phyloP scores from a whole-genome alignment of 164 flowering plant genomes.

The Magnolia kwangsiensis region DNA sequence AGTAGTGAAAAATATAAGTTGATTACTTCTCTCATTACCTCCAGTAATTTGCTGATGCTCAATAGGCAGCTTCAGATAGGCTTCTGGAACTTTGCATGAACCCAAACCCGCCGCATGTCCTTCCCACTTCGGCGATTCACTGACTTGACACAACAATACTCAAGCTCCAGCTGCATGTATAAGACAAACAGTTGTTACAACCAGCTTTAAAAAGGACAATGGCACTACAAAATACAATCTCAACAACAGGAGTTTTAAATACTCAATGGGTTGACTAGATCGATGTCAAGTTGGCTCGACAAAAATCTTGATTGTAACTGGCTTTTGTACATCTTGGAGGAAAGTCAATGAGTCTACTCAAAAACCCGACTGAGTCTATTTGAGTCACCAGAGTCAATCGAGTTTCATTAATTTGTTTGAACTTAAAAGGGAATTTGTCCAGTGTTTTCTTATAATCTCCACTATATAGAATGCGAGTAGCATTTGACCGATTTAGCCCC shows the following conservation, averaged over 20 bases:
- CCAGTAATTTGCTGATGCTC: background rate
- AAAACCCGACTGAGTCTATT: too few species aligned
- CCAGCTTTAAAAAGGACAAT: background rate
- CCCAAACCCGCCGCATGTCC: conserved; percentile 84
- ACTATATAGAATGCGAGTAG: too few species aligned
- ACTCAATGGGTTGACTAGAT: background rate
- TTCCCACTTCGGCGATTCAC: conserved; percentile 73
- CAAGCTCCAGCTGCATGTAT: conserved; percentile 76
- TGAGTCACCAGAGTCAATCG: too few species aligned
- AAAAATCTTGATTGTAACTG: background rate
- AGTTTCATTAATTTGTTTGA: too few species aligned
- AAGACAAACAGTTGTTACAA: background rate
- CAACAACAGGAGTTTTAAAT: too few species aligned
- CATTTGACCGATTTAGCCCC: too few species aligned
- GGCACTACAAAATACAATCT: background rate
- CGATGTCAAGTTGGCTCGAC: background rate
- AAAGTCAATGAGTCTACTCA: too few species aligned
- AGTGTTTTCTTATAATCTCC: too few species aligned
- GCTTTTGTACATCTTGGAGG: background rate
- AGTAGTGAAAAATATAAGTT: background rate
- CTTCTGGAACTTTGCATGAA: conserved; percentile 91
- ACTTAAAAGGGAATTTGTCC: too few species aligned
- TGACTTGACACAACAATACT: conserved; percentile 79
- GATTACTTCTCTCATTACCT: background rate
- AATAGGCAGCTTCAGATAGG: conserved; percentile 25